Conservation (phyloP, 148 eudicot genomes). For the Chenopodium suecicum region DNA sequence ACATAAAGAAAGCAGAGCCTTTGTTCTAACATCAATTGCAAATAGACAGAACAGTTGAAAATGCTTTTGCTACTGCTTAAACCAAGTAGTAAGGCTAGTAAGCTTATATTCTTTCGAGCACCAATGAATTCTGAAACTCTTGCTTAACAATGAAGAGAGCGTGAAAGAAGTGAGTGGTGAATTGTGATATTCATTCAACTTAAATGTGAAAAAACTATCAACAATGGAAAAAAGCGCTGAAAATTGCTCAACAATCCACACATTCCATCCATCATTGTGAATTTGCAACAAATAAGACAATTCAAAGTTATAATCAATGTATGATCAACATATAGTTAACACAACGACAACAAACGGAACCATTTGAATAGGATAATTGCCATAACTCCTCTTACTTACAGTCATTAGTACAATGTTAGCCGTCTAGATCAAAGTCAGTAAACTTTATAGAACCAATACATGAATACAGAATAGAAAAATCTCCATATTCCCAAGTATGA, state of each 20-base stretch:
- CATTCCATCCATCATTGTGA: neutral
- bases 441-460: conserved; percentile 10
- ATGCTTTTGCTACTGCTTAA: neutral
- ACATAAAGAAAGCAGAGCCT: neutral
- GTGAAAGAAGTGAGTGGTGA: neutral
- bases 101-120: neutral
- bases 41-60: neutral
- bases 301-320: neutral
- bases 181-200: neutral
- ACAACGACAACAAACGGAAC: neutral
- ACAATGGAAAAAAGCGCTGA: neutral
- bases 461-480: conserved; percentile 11
- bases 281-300: neutral
- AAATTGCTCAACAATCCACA: neutral
- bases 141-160: neutral
- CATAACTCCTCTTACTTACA: conserved; percentile 19
- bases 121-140: neutral
- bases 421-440: conserved; percentile 13
- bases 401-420: conserved; percentile 24
- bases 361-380: neutral
- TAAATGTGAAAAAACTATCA: neutral
- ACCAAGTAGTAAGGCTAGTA: neutral
- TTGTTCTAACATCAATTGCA: neutral
- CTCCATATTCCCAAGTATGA: conserved; percentile 23
- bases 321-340: neutral